Base-by-base conservation (phyloP, 2,329 filamentous ascomycete species). In the Penicillium paneum region DNA sequence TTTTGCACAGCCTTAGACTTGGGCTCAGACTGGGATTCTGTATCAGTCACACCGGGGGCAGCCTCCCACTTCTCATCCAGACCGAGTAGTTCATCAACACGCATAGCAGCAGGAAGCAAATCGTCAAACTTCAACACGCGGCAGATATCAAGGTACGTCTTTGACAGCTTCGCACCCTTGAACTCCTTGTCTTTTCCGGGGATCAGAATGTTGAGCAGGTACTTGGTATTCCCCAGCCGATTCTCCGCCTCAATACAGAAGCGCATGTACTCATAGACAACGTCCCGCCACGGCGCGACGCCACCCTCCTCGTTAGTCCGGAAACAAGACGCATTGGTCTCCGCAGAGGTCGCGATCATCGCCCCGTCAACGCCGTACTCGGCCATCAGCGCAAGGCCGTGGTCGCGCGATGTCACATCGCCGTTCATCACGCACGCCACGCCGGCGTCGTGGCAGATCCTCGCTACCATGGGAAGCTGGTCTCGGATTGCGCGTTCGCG, bases 391-490 rank as follows among this genome's bases (percentile, higher is more conserved):
- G 78, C 71, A 8, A 89, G 68, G 0, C 86, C 93, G 55, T 96
- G 79, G 47, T 90, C 88, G 51, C 89, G 83, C 35, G 79, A 84
- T 51, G 81, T 84, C 0, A 99, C 91, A 67, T 99, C 94, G 44
- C 94, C 94, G 68, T 99, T 99, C 86, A 97, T 92, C 38, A 97
- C 75, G 68, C 93, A 97, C 8, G 93, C 91, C 2, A 99, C 91
- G 28, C 93, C 93, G 11, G 86, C 86, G 61, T 91, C 86, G 59
- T 83, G 86, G 68, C 94, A 99, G 1, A 96, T 80, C 5, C 85
- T 79, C 0, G 83, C 88, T 43, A 99, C 81, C 89, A 96, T 96
- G 54, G 81, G 82, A 57, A 99, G 78, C 74, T 97, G 92, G 24
- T 86, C 87, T 17, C 94, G 84, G 55, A 97, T 91, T 3, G 93